These are phyloP conservation scores for Starmerella potacharoeniae DNA, from an alignment of 805 yeast genomes.

Conservation along the genomic window DNA sequence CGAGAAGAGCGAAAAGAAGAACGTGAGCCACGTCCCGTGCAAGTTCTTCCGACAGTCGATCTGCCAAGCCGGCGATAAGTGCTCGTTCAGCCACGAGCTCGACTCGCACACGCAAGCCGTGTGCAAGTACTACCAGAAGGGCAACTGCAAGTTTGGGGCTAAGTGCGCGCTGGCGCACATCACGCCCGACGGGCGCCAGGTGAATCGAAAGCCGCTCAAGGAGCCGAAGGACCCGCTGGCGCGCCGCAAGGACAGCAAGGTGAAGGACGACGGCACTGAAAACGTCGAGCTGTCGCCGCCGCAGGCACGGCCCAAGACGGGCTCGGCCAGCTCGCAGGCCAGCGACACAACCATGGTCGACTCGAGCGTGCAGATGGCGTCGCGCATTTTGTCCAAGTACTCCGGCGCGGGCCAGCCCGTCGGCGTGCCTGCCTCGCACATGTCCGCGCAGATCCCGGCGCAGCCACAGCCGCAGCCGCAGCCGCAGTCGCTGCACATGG, in stretches of 20 bases:
- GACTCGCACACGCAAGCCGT: conserved; percentile 38
- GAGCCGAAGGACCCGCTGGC: not conserved
- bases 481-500: not conserved
- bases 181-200: conserved; percentile 76
- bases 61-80: conserved; percentile 86
- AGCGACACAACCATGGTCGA: conserved; percentile 10
- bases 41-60: conserved; percentile 85
- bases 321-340: conserved; percentile 8
- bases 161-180: conserved; percentile 92
- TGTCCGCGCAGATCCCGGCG: not conserved
- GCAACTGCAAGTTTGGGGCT: conserved; percentile 91
- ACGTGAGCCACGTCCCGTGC: conserved; percentile 90
- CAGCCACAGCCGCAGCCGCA: not conserved
- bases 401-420: not conserved
- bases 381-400: conserved; percentile 15
- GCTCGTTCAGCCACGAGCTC: conserved; percentile 80
- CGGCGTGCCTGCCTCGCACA: not conserved
- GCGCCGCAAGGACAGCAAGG: conserved; percentile 6
- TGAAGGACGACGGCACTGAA: not conserved
- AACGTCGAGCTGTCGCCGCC: not conserved
- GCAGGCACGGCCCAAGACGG: conserved; percentile 1
- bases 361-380: conserved; percentile 13
- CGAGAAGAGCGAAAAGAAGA: conserved; percentile 28
- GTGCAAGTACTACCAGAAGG: conserved; percentile 89
- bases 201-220: conserved; percentile 33